A percentile compares a stretch with the other conserved stretches of the same genome.
These are phyloP conservation scores for Suillus variegatus DNA, from an alignment of 768 basidiomycete species.

Conservation along the genomic window DNA sequence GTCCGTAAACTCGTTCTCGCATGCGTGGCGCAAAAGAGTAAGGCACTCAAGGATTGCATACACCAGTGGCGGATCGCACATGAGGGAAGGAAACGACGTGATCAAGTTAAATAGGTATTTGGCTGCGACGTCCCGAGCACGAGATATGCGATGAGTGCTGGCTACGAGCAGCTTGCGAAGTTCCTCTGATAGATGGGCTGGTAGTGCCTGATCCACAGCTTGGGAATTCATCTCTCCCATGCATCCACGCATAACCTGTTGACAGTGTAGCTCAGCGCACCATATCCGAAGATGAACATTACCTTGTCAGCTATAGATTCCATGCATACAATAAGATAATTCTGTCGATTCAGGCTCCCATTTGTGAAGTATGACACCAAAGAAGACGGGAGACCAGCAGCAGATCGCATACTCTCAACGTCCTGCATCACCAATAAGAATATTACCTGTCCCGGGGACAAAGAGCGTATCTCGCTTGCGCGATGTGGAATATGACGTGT, in stretches of 20 bases:
- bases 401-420: slow-evolving; percentile 84
- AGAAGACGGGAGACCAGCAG: slow-evolving; percentile 76
- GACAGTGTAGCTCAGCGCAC: slow-evolving; percentile 1
- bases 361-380: slow-evolving; percentile 88
- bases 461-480: slow-evolving; percentile 65
- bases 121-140: slow-evolving; percentile 79
- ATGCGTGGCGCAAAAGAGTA: slow-evolving; percentile 83
- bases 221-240: slow-evolving; percentile 69
- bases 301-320: slow-evolving; percentile 88
- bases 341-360: slow-evolving; percentile 75
- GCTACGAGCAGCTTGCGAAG: slow-evolving; percentile 72
- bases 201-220: slow-evolving; percentile 80
- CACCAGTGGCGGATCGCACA: slow-evolving; percentile 88
- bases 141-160: slow-evolving; percentile 81
- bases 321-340: slow-evolving; percentile 72
- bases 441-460: slow-evolving; percentile 82
- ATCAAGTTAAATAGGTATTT: slow-evolving; percentile 85
- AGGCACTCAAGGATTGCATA: slow-evolving; percentile 90
- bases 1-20: slow-evolving; percentile 88
- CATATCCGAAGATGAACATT: slow-evolving; percentile 9
- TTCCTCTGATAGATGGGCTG: slow-evolving; percentile 66
- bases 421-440: slow-evolving; percentile 86
- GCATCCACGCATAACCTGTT: slow-evolving; percentile 77
- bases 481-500: slow-evolving; percentile 66
- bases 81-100: slow-evolving; percentile 89